Evolutionary conservation across 2,329 filamentous ascomycete genomes (phyloP), one percentile per base, ranked within the genome.

Genomic region (Berkeleyomyces rouxiae): DNA sequence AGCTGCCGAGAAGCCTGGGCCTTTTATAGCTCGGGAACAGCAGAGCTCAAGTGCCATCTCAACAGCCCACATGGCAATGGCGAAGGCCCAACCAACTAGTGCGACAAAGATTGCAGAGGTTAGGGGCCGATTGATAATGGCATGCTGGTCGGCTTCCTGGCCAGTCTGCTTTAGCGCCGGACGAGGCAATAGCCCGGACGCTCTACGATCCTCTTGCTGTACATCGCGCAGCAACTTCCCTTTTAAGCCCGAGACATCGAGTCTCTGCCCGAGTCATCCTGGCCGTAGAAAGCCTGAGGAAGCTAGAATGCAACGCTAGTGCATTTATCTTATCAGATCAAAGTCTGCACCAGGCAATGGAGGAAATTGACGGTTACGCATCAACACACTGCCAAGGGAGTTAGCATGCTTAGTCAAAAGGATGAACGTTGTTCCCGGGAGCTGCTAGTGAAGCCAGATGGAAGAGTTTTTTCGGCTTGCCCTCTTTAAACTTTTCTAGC

Each of bases 321-420:
- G 31, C 33, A 39, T 55, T 55, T 55, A 55, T 55, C 49, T 55
- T 55, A 55, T 55, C 49, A 55, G 49, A 55, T 55, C 49, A 55
- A 55, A 55, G 16, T 55, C 49, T 55, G 33, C 33, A 55, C 37
- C 49, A 55, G 13, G 31, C 13, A 31, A 37, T 55, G 49, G 49
- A 55, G 31, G 9, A 55, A 55, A 7, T 55, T 31, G 7, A 13
- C 11, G 33, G 49, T 7, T 36, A 39, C 49, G 33, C 23, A 55
- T 33, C 37, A 55, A 33, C 33, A 11, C 7, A 37, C 2, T 31
- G 10, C 16, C 4, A 16, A n/a, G 13, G 13, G 43, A n/a, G 10
- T 33, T 53, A 53, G 49, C 13, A 53, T 3, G 49, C 13, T 36
- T 3, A 51, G 11, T 7, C 11, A 3, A 3, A 4, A 13, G 49